Evolutionary conservation across 352 stramenopile species (phyloP), one percentile per base, ranked within the genome.

Genomic region (Albugo candida): DNA sequence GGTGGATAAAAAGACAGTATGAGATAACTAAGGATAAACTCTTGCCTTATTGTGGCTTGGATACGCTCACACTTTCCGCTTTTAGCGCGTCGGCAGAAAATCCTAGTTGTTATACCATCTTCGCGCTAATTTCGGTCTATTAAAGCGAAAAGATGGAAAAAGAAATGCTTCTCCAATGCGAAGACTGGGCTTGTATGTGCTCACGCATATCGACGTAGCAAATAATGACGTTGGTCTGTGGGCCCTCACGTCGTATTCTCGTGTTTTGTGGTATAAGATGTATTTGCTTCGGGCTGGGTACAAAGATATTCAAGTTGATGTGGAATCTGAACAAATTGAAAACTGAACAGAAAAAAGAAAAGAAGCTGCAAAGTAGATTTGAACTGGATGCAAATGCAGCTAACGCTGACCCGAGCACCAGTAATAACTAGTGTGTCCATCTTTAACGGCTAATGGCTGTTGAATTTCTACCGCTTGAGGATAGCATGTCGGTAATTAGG

Each of bases 21-120:
- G 47, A 52, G 18, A 57, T 69, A 10, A 59, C 65, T 14, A 69
- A 86, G 24, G 69, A 82, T 34, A 69, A 84, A 27, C 61, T 88
- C 19, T 27, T 88, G 35, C 58, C 76, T 44, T 62, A 59, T 52
- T 88, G 73, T 55, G 76, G 76, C 16, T 57, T 88, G 36, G 76
- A 88, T 47, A 85, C 73, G 35, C 58, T 85, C 34, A 74, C 65
- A 36, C 81, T 83, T 47, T 88, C 55, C 70, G 76, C 24, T 69
- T 85, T 41, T 52, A 83, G 55, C 61, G 63, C 36, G 59, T 88
- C 49, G 70, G 73, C 5, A 69, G 69, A 21, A 83, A 81, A 49
- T 43, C 85, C 47, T 82, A 18, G 71, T 54, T 10, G 51, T 88
- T 24, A 44, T n/a, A n/a, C 65, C 77, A 27, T 85, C 72, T 0